phyloP scores from a whole-genome alignment of 2,329 filamentous ascomycete species.

The Calonectria pauciramosa region DNA sequence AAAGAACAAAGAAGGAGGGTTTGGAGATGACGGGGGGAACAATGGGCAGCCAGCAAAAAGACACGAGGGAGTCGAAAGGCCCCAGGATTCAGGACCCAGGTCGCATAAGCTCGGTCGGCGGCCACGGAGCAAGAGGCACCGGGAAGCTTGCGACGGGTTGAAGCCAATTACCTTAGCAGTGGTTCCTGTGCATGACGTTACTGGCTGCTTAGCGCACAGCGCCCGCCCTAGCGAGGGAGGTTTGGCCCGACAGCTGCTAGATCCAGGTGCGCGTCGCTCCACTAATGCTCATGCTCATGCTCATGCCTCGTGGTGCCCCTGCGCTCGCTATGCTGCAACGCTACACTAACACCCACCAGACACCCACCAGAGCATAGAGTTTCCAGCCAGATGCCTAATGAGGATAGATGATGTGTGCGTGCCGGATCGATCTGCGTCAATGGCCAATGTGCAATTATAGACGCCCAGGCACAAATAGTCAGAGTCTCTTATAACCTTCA shows the following conservation, averaged over 20 bases:
- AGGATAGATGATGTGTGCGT: background rate
- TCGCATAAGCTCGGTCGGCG: background rate
- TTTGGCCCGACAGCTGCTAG: background rate
- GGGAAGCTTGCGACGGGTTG: constrained; percentile 12
- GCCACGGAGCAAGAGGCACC: background rate
- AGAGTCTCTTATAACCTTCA: background rate
- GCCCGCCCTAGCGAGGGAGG: constrained; percentile 6
- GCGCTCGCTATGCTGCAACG: background rate
- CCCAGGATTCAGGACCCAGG: background rate
- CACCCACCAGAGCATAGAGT: background rate
- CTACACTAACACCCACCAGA: background rate
- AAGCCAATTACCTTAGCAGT: background rate
- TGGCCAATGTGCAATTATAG: background rate
- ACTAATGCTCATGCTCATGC: constrained; percentile 4
- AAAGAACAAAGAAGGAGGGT: background rate
- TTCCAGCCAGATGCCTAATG: constrained; percentile 6
- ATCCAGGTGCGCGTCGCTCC: background rate
- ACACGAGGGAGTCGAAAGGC: background rate
- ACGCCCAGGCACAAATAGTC: background rate
- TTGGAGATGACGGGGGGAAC: background rate
- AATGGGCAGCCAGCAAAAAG: background rate
- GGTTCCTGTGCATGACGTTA: background rate
- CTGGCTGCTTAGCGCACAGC: constrained; percentile 9
- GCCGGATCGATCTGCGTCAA: background rate
- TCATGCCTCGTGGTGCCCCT: constrained; percentile 4